Base-by-base conservation (phyloP, 208 protist species). In the Wallacemonas sp. region DNA sequence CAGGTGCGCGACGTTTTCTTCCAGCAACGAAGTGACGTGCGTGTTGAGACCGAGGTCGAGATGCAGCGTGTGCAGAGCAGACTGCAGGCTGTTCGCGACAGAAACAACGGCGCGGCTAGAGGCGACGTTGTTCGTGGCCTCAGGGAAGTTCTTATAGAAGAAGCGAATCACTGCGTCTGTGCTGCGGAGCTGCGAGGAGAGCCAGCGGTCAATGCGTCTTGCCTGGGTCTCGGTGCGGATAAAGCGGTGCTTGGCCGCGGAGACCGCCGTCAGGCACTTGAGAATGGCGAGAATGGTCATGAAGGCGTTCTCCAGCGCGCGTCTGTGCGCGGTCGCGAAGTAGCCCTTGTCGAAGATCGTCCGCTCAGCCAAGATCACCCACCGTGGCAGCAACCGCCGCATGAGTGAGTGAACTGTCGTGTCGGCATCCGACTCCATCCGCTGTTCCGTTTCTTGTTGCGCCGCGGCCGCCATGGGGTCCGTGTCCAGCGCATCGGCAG, bases 221-320 rank as follows among this genome's bases (percentile, higher is more conserved):
- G 80, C 79, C 67, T 92, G 81, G 34, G 45, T 38, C 24, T 71
- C 70, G 32, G 66, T 79, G 30, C 58, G 68, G 0, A 71, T 73
- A 61, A 84, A 82, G 58, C 82, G 76, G 52, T 83, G 87, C 81
- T 87, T 89, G 22, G 87, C 76, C 15, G 66, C 63, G 5, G 66
- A 58, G 32, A 92, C 60, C 17, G 63, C 67, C 3, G 68, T 71
- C 22, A 92, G 62, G 41, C 82, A 89, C 67, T 86, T 75, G 52
- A 76, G 76, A 44, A 92, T 73, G 9, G 86, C 81, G 52, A 92
- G 83, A 9, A 92, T 76, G 27, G 70, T 70, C 66, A 92, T 85
- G 68, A 92, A 89, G n/a, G 79, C 86, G 58, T 89, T 89, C 80
- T 92, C 82, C 68, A 84, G 82, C n/a, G 77, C 82, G 37, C 86